Conservation (phyloP, 208 protist species). For the Vickermania spadyakhi region DNA sequence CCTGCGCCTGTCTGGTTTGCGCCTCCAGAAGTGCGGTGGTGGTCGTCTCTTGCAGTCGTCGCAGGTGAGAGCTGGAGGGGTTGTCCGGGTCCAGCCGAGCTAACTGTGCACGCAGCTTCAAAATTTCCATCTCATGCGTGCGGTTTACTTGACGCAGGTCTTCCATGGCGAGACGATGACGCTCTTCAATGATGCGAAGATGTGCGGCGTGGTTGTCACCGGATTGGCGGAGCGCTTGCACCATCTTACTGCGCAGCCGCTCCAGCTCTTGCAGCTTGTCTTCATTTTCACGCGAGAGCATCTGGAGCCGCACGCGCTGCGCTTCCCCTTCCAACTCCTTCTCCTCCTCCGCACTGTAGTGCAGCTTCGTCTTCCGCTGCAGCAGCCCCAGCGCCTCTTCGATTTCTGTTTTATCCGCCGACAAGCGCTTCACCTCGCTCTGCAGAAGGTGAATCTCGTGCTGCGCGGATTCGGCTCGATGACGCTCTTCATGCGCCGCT, state of each 20-base stretch:
- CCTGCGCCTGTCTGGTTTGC: conserved; percentile 57
- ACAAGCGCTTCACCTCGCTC: conserved; percentile 7
- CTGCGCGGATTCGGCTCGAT: conserved; percentile 10
- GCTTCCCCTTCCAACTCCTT: conserved; percentile 18
- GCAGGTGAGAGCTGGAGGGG: conserved; percentile 8
- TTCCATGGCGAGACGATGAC: conserved; percentile 52
- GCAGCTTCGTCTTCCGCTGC: conserved; percentile 11
- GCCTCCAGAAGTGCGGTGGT: conserved; percentile 50
- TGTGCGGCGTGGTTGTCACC: conserved; percentile 71
- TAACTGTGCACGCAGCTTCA: conserved; percentile 61
- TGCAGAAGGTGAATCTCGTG: conserved; percentile 8
- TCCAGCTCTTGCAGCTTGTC: conserved; percentile 69
- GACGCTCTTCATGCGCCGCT: conserved; percentile 7
- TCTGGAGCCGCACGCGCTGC: conserved; percentile 36
- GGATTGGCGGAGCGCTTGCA: conserved; percentile 50
- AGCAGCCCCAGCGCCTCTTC: conserved; percentile 18
- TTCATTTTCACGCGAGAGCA: conserved; percentile 47
- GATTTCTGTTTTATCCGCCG: conserved; percentile 8
- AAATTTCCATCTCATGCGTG: conserved; percentile 58
- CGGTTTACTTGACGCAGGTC: conserved; percentile 33
- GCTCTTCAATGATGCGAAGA: conserved; percentile 70
- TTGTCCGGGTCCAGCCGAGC: conserved; percentile 34
- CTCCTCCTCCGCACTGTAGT: conserved; percentile 17
- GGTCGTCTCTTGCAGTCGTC: conserved; percentile 12
- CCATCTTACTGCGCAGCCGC: conserved; percentile 52